Base-by-base conservation (phyloP, 2,329 filamentous ascomycete species). In the Fusarium chlamydosporum region DNA sequence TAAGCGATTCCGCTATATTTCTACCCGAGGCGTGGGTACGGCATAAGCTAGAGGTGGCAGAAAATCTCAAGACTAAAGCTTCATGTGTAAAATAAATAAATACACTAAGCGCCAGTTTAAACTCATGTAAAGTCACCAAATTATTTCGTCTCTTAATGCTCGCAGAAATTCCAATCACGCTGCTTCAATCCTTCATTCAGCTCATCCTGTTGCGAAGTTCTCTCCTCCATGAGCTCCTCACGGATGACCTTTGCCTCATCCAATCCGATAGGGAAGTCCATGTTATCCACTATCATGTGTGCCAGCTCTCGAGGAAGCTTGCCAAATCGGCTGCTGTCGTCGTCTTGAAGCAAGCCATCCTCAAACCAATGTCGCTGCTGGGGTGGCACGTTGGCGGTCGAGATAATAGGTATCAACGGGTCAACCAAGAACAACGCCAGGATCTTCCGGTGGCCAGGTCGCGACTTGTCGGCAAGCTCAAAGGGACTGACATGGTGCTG, bases 351-450 rank as follows among this genome's bases (percentile, higher is more conserved):
- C 5, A 48, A 27, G 18, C 20, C 45, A 26, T 64, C 56, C 6
- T 51, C 35, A 68, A 79, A 82, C 81, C 82, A 83, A 35, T 77
- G 58, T 16, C 63, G 66, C 69, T 80, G 81, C 73, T 84, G 81
- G 3, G 81, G 81, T 20, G 81, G 80, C n/a, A 83, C 79, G 29
- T 82, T 83, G 31, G 79, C 78, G 11, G 82, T 83, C 2, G 79
- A 80, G 57, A 82, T 75, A 76, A 83, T 55, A 2, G 81, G 82
- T 2, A 80, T 68, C 20, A 82, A 70, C 0, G 88, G 89, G 71
- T 91, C 87, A 3, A 91, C 83, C 3, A 91, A 81, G 72, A 86
- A 91, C 11, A 91, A 77, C 0, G 85, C 86, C 4, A 91, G 76
- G 47, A 90, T 86, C 72, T 87, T 86, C 18, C 86, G 81, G 68